Evolutionary conservation across 1,284 basidiomycete genomes (phyloP).

Genomic region (Ceratobasidium sp.): DNA sequence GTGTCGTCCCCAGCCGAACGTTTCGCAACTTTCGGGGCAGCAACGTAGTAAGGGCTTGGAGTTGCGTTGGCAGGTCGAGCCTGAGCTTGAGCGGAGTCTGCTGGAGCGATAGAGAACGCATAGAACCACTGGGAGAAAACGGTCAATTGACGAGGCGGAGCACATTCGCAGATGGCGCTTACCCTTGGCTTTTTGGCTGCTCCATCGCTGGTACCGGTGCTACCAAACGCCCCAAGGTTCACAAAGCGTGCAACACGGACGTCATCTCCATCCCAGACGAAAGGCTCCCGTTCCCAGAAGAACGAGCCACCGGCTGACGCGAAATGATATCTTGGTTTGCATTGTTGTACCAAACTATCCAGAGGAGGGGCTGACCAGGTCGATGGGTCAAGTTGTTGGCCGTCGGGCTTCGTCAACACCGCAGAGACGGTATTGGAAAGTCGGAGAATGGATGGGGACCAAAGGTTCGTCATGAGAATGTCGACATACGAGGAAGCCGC

Average conservation of each 20-base stretch:
- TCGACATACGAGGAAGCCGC: conserved; percentile 73
- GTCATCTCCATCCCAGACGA: conserved; percentile 80
- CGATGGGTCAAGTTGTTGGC: conserved; percentile 55
- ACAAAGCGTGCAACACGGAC: conserved; percentile 80
- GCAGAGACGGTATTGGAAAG: conserved; percentile 70
- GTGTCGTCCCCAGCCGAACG: conserved; percentile 28
- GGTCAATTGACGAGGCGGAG: conserved; percentile 33
- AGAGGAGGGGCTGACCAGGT: conserved; percentile 71
- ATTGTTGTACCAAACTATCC: conserved; percentile 74
- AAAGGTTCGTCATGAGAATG: conserved; percentile 84
- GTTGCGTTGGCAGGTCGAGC: conserved; percentile 76
- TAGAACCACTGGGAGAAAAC: conserved; percentile 74
- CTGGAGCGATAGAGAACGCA: conserved; percentile 74
- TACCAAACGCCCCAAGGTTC: conserved; percentile 88
- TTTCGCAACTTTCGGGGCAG: conserved; percentile 27
- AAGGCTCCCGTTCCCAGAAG: conserved; percentile 96
- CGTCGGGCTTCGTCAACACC: conserved; percentile 4
- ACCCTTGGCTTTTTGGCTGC: conserved; percentile 86
- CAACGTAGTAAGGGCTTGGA: conserved; percentile 73
- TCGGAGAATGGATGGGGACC: conserved; percentile 78
- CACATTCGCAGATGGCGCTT: conserved; percentile 52
- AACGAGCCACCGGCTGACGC: conserved; percentile 71
- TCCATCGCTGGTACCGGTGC: conserved; percentile 58
- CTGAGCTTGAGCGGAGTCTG: conserved; percentile 55
- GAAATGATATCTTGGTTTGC: conserved; percentile 84